Evolutionary conservation across 768 basidiomycete species (phyloP).

Genomic region (Pholiota conissans): DNA sequence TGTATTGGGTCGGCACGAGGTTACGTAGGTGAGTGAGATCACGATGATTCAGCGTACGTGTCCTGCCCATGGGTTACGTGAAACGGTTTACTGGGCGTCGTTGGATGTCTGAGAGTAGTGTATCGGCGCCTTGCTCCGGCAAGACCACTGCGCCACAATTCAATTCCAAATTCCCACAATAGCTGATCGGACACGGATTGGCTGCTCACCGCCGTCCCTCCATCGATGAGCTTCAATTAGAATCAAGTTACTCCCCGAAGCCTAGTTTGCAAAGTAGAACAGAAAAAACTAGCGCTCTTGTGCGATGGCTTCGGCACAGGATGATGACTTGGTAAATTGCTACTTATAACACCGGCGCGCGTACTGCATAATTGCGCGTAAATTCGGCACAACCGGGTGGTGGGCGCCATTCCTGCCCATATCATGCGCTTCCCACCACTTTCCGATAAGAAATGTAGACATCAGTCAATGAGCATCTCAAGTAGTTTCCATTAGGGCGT

Average conservation of each 20-base stretch:
- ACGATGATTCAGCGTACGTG: constrained; percentile 5
- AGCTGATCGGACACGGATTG: background rate
- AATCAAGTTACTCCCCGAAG: background rate
- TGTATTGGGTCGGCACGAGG: background rate
- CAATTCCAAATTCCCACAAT: background rate
- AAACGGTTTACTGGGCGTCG: constrained; percentile 5
- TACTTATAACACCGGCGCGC: background rate
- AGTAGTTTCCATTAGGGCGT: background rate
- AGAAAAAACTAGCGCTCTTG: too few species aligned
- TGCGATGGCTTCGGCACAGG: too few species aligned
- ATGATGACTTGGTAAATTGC: too few species aligned
- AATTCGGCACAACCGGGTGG: background rate
- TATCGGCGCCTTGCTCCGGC: constrained; percentile 2
- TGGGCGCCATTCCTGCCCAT: too few species aligned
- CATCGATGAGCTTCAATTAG: too few species aligned
- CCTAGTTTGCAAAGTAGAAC: too few species aligned
- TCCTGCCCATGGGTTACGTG: constrained; percentile 5
- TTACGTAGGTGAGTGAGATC: constrained; percentile 1
- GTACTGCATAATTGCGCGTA: background rate
- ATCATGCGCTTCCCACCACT: background rate
- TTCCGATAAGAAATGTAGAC: background rate
- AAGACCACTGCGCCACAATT: constrained; percentile 1
- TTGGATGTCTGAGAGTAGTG: background rate
- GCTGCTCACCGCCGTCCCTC: too few species aligned
- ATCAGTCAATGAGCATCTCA: background rate